Conservation (phyloP, 176 grass and related monocot genomes). For the Oryza meyeriana region DNA sequence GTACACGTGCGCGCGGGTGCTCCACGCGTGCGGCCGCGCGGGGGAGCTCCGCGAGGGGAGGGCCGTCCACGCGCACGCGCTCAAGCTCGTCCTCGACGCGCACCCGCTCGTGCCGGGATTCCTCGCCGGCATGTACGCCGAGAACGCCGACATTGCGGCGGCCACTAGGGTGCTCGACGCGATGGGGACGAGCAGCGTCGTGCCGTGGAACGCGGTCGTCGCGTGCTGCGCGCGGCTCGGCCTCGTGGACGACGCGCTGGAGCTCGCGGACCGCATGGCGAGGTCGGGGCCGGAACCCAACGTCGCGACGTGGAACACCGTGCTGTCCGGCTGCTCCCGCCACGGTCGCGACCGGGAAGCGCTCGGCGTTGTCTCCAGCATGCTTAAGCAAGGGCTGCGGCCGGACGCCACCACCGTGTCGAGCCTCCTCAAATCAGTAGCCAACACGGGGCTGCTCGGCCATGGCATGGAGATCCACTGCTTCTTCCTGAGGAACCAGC, state of each 20-base stretch:
- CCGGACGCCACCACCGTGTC: conserved; percentile 57
- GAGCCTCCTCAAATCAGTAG: conserved; percentile 61
- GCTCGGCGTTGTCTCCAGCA: conserved; percentile 36
- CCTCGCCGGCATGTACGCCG: conserved; percentile 88
- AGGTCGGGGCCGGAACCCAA: conserved; percentile 45
- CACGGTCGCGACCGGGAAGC: conserved; percentile 48
- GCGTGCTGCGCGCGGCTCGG: conserved; percentile 74
- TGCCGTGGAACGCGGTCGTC: conserved; percentile 81
- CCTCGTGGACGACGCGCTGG: conserved; percentile 64
- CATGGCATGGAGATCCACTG: conserved; percentile 61
- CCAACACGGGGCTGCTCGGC: conserved; percentile 35
- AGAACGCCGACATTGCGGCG: conserved; percentile 44
- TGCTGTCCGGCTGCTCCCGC: conserved; percentile 67
- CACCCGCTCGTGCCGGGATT: conserved; percentile 62
- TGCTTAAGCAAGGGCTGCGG: conserved; percentile 40
- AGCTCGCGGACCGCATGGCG: conserved; percentile 51
- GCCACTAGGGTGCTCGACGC: conserved; percentile 57
- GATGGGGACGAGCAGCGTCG: conserved; percentile 13
- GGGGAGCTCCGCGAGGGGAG: conserved; percentile 45
- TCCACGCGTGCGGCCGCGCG: conserved; percentile 64
- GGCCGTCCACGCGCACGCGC: conserved; percentile 51
- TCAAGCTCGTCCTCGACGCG: conserved; percentile 34
- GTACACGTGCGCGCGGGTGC: conserved; percentile 61
- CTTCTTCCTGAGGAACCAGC: conserved; percentile 52
- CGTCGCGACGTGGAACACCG: conserved; percentile 69